These are phyloP conservation scores for Glaciozyma antarctica DNA, from an alignment of 768 basidiomycete species.

Conservation along the genomic window DNA sequence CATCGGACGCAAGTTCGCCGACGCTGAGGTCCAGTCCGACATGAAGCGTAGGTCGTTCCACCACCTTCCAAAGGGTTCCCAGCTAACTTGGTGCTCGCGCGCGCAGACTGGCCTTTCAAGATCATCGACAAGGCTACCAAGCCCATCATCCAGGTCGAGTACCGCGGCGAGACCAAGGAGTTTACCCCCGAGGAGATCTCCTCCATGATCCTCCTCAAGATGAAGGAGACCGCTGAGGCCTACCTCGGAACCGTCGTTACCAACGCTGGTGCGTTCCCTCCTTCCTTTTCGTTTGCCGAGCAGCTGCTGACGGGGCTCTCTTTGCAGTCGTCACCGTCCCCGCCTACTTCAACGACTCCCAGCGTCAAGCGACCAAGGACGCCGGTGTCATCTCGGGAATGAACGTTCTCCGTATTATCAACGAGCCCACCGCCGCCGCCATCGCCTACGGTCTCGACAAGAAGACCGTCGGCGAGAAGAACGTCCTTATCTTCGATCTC, in stretches of 20 bases:
- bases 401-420: conserved; percentile 96
- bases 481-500: conserved; percentile 96
- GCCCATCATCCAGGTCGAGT: conserved; percentile 49
- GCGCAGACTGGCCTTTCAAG: conserved; percentile 41
- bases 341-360: conserved; percentile 98
- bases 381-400: conserved; percentile 88
- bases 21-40: conserved; percentile 45
- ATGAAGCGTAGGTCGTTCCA: conserved; percentile 43
- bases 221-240: conserved; percentile 63
- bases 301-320: background rate
- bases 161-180: conserved; percentile 51
- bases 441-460: conserved; percentile 98
- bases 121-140: conserved; percentile 44
- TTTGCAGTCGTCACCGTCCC: conserved; percentile 53
- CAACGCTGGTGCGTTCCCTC: conserved; percentile 46
- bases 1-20: conserved; percentile 81
- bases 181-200: conserved; percentile 58
- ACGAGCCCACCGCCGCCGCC: conserved; percentile 96
- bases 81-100: background rate
- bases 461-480: conserved; percentile 78
- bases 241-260: conserved; percentile 57
- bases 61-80: background rate
- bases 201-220: conserved; percentile 56
- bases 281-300: background rate
- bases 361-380: conserved; percentile 97